Evolutionary conservation across 208 protist species (phyloP), one percentile per base, ranked within the genome.

Genomic region (Trypanosoma caninum): DNA sequence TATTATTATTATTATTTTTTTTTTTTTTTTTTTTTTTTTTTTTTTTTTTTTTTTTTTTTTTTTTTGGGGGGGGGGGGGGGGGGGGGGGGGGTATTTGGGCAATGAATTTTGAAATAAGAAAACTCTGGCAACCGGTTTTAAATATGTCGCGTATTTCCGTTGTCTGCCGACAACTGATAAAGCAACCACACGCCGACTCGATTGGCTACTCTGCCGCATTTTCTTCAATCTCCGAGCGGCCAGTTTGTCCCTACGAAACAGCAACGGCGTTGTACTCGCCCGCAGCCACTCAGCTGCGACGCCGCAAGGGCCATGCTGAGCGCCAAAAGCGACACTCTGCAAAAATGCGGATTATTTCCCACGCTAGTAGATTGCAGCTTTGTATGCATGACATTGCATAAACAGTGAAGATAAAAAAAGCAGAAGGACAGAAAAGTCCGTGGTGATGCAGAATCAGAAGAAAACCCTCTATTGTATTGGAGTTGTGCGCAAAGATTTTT

Each of bases 141-240:
- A 30, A 14, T 11, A 84, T 84, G 77, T 64, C 71, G 18, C 66
- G 68, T 16, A 20, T 60, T 14, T 56, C 65, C 8, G 20, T 22
- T 10, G 41, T 59, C 11, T 18, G 41, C 9, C 41, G 52, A 5
- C 82, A 89, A 50, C 59, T 86, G 30, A 76, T 80, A 52, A 62
- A 61, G 56, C 82, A 85, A 55, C 22, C 55, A 16, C 65, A 74
- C 46, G 58, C 55, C 16, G 57, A 76, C 44, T 65, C 60, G 30
- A 60, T 89, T 28, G 82, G 59, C 10, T 89, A 89, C 58, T 71
- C 69, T 2, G 57, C 71, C 11, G 82, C 78, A 10, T 89, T 89
- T 65, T 61, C 63, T 8, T 31, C 65, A 4, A 51, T 60, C 3
- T 78, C 76, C 37, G 82, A 85, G 56, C 65, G 56, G 11, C 70